Evolutionary conservation across 768 basidiomycete species (phyloP), one percentile per base, ranked within the genome.

Genomic region (Suillus tomentosus): DNA sequence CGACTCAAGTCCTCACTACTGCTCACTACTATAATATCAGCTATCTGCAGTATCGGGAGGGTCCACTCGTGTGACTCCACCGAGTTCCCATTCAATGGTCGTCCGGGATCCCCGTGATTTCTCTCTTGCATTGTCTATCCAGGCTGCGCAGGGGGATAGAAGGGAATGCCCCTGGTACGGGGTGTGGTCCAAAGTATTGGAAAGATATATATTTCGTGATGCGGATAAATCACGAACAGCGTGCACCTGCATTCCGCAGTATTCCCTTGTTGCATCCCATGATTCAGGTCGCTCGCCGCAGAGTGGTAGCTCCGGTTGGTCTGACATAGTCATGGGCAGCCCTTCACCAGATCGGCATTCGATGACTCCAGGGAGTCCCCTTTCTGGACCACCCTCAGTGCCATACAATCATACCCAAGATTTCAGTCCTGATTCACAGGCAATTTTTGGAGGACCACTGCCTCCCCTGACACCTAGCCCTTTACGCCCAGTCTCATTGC

Each of bases 141-240:
- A 15, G n/a, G 60, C 22, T 4, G 60, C 60, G 22, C 24, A 61
- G 22, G 34, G 3, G 7, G 60, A 61, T 61, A 17, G 4, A 9
- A 45, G 60, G 22, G 60, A 61, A 22, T 61, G 60, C 19, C 31
- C 47, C 8, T 61, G 60, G 60, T 61, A 61, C n/a, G 43, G 47
- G n/a, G 60, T 61, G n/a, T 61, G 51, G 47, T 5, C 19, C 36
- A 61, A 51, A 39, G 45, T 61, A 9, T 10, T 61, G 13, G 22
- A 45, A 27, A 27, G 19, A 6, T 61, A 43, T 39, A 61, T 61
- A 47, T 61, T 61, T 40, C 31, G 31, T 24, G 19, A 15, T 10
- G 47, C 24, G 10, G 60, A 61, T 6, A 47, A n/a, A 24, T n/a
- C 15, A n/a, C 60, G 14, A 31, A 36, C 34, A 15, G 51, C 51